Percentiles rank a stretch among this genome's conserved stretches.
Evolutionary conservation across 495 filamentous ascomycete genomes (phyloP).

Genomic region (Thozetella sp.): DNA sequence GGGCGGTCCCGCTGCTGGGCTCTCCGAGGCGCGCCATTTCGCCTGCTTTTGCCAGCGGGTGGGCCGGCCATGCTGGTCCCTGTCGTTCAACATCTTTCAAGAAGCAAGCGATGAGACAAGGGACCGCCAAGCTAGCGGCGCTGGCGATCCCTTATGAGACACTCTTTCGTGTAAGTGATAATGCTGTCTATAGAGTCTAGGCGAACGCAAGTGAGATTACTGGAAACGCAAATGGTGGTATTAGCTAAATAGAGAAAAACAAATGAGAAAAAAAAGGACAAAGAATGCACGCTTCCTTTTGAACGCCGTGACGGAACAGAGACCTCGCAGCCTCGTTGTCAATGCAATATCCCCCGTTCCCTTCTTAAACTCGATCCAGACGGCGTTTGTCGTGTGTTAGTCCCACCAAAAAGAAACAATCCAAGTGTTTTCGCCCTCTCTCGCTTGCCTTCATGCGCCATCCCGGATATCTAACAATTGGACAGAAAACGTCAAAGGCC

Average conservation of each 20-base stretch:
- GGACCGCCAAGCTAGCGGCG: too few relatives aligned
- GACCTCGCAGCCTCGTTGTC: not conserved
- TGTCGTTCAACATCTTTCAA: too few relatives aligned
- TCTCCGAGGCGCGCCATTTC: not conserved
- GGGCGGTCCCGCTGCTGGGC: too few relatives aligned
- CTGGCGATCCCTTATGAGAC: too few relatives aligned
- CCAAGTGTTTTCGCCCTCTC: not conserved
- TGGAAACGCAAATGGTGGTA: too few relatives aligned
- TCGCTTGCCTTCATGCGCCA: not conserved
- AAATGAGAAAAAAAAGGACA: constrained; percentile 10
- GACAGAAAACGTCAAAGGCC: not conserved
- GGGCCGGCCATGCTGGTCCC: too few relatives aligned
- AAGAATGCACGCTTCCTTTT: constrained; percentile 15
- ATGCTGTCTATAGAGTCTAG: too few relatives aligned
- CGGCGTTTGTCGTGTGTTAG: not conserved
- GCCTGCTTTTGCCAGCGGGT: too few relatives aligned
- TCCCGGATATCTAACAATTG: not conserved
- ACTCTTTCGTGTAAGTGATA: too few relatives aligned
- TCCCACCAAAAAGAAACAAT: too few relatives aligned
- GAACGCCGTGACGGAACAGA: constrained; percentile 11
- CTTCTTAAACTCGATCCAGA: not conserved
- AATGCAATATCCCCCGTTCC: not conserved
- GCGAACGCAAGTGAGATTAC: too few relatives aligned
- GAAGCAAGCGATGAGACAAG: too few relatives aligned
- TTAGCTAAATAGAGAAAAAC: constrained; percentile 10